Evolutionary conservation across 163 green algal genomes (phyloP).

Genomic region (Scenedesmus sp.): DNA sequence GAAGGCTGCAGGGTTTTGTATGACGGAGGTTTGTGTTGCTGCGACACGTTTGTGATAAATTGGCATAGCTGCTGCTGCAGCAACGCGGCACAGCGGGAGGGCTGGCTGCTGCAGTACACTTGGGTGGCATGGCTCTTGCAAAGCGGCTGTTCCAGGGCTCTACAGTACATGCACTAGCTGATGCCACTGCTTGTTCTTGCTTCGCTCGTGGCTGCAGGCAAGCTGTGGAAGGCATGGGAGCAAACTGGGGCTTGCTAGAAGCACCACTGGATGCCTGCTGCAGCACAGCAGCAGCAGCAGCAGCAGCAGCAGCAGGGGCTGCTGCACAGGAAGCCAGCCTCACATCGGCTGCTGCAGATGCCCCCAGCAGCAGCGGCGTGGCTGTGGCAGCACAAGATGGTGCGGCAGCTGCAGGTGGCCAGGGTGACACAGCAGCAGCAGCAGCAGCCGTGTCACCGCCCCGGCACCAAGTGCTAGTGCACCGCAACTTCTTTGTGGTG

Average conservation of each 20-base stretch:
- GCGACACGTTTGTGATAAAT: too few species aligned
- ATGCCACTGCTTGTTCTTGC: not conserved
- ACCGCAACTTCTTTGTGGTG: constrained; percentile 41
- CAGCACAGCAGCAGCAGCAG: not conserved
- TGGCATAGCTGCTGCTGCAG: too few species aligned
- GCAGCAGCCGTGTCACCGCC: not conserved
- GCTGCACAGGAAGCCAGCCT: too few species aligned
- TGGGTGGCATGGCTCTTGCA: too few species aligned
- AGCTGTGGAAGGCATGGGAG: constrained; percentile 17
- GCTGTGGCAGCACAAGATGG: not conserved
- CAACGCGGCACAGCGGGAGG: too few species aligned
- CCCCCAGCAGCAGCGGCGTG: not conserved
- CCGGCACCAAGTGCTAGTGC: not conserved
- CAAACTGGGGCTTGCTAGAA: constrained; percentile 35
- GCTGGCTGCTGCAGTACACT: too few species aligned
- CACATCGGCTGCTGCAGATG: not conserved
- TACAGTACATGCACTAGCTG: too few species aligned
- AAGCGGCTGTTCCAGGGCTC: too few species aligned
- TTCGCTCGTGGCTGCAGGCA: not conserved
- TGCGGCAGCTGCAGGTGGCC: not conserved
- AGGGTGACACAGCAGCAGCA: not conserved
- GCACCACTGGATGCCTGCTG: constrained; percentile 3
- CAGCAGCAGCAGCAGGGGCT: not conserved
- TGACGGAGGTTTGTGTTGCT: too few species aligned
- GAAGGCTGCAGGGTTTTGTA: too few species aligned